Base-by-base conservation (phyloP, 129 eudicot genomes). In the Pittosporum tobira region DNA sequence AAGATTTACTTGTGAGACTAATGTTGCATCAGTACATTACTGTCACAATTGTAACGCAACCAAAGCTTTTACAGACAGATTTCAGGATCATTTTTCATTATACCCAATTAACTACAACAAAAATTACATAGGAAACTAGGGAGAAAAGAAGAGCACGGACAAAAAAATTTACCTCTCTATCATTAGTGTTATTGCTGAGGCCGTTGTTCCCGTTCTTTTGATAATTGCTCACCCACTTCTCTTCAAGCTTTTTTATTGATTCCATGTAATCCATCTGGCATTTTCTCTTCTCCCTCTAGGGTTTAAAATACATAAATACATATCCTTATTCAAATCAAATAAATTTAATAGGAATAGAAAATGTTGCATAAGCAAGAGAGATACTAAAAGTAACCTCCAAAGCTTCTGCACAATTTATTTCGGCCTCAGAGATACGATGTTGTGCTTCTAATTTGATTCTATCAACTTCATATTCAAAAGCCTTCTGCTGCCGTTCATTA, bases 241-340 rank as follows among this genome's bases (percentile, higher is more conserved):
- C 99, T 74, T 93, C 99, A 5, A 93, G 96, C 84, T 87, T 74
- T 72, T 93, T 87, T 34, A 93, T 87, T 26, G 99, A 93, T 70
- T 93, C 99, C 89, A 87, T 81, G 77, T 93, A 93, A 44, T 93
- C 99, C 96, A 84, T 84, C 75, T 93, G 99, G 53, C 96, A 93
- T 70, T 87, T 93, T 68, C 73, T 59, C 72, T 84, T 87, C 79
- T 93, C 99, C 81, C 87, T 87, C 99, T 93, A 66, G 50, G 67
- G 45, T 34, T 27, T 22, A 19, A 61, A 28, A 70, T 23, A 42
- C 15, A 13, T 43, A 38, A 58, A 36, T 25, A 57, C 27, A 63
- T 21, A 16, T 27, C 7, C 28, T 55, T 10, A 12, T 38, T 36
- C 29, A 49, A 63, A 22, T 0, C 27, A 60, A 10, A 38, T 5